Percentiles rank a stretch among this genome's conserved stretches.
These are phyloP conservation scores for Magnaporthiopsis incrustans DNA, from an alignment of 2,329 filamentous ascomycete species.

Conservation along the genomic window DNA sequence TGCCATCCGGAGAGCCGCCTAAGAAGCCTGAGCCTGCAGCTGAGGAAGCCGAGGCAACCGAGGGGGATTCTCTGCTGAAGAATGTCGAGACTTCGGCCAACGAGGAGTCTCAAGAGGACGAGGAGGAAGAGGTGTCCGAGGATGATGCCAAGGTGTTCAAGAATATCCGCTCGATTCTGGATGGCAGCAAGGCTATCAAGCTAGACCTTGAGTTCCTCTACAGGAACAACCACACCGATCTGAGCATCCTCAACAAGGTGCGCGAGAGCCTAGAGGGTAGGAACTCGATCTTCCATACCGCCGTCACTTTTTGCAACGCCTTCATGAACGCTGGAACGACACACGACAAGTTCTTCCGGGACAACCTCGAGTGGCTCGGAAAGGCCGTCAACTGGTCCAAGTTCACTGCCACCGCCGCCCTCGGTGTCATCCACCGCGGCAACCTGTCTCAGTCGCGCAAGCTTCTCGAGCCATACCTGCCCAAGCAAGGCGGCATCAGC, in stretches of 20 bases:
- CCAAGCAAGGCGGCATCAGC: slow-evolving; percentile 64
- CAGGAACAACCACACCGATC: slow-evolving; percentile 88
- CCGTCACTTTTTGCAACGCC: slow-evolving; percentile 93
- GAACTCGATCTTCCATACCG: slow-evolving; percentile 97
- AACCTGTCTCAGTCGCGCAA: slow-evolving; percentile 92
- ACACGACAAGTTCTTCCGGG: slow-evolving; percentile 96
- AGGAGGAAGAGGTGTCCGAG: slow-evolving; percentile 46
- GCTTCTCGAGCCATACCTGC: slow-evolving; percentile 88
- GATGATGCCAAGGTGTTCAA: slow-evolving; percentile 49
- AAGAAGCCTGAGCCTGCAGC: slow-evolving; percentile 36
- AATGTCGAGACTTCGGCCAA: slow-evolving; percentile 17
- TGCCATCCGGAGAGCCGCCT: slow-evolving; percentile 50
- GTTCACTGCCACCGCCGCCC: slow-evolving; percentile 91
- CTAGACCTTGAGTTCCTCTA: slow-evolving; percentile 95
- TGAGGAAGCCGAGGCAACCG: slow-evolving; percentile 31
- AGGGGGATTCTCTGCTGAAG: slow-evolving; percentile 40
- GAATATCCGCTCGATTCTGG: slow-evolving; percentile 62
- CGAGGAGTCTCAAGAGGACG: slow-evolving; percentile 25
- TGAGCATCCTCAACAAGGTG: slow-evolving; percentile 90
- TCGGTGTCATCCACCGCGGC: slow-evolving; percentile 93
- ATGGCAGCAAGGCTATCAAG: slow-evolving; percentile 88
- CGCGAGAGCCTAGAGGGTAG: slow-evolving; percentile 90
- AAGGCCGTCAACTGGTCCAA: slow-evolving; percentile 99
- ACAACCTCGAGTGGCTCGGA: slow-evolving; percentile 95
- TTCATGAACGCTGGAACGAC: slow-evolving; percentile 99